Base-by-base conservation (phyloP, 1,284 basidiomycete species). In the Leccinum fallax region DNA sequence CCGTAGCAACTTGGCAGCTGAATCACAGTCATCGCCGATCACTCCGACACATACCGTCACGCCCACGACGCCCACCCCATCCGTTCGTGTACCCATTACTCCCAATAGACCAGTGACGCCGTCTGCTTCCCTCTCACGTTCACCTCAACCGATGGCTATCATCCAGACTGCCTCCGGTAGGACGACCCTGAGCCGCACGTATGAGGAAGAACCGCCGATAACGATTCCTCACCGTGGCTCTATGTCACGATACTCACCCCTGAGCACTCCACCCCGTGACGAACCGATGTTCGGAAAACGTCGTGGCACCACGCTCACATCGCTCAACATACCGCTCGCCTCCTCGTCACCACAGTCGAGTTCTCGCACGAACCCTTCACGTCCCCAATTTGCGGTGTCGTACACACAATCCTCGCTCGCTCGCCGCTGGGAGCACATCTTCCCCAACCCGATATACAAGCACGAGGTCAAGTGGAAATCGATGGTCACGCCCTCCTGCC, bases 401-500 rank as follows among this genome's bases (percentile, higher is more conserved):
- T 83, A 86, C 63, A 77, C 82, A 1, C 88, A 91, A 65, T 82
- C 84, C 2, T 85, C 88, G 5, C 86, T 95, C 32, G 92, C 92
- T 3, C 81, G 90, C 43, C 80, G 93, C 19, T 95, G 95, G 95
- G 91, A 97, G 71, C 94, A 97, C 72, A 83, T 92, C 60, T 91
- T 93, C 69, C 90, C 95, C 0, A 83, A 84, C 8, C 85, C 88
- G 4, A 75, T 84, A n/a, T 89, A 86, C 70, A 92, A 93, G 71
- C 90, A 96, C 68, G 88, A 21, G 34, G 88, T 97, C 77, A 98
- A 98, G 73, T 99, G 97, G 97, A 87, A 87, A 64, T 90, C 89
- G 15, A 87, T 95, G 74, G 83, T 90, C 53, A 90, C 90, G 0
- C 93, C 94, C 0, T 85, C 86, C 5, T 98, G 94, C 73, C 81